Conservation (phyloP, 495 filamentous ascomycete genomes). For the Daldinia caldariorum region DNA sequence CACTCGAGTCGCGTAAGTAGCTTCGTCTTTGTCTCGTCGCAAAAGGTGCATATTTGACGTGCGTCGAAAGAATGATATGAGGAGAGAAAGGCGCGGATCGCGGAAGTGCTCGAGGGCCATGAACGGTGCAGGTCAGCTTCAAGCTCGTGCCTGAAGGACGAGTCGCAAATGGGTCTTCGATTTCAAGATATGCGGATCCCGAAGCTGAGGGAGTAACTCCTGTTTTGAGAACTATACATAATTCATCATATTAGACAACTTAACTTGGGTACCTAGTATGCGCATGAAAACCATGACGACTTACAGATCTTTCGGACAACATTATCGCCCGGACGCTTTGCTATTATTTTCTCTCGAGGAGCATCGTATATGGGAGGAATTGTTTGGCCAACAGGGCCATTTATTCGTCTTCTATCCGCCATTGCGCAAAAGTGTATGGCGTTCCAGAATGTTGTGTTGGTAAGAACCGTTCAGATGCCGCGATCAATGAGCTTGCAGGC, state of each 20-base stretch:
- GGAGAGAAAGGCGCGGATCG: slow-evolving; percentile 89
- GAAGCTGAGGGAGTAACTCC: slow-evolving; percentile 92
- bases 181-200: slow-evolving; percentile 93
- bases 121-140: slow-evolving; percentile 91
- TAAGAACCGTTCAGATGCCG: slow-evolving; percentile 18
- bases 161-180: slow-evolving; percentile 67
- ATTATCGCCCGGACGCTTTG: slow-evolving; percentile 63
- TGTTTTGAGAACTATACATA: slow-evolving; percentile 79
- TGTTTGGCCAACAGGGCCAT: slow-evolving; percentile 83
- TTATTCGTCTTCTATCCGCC: slow-evolving; percentile 90
- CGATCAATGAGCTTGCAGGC: slow-evolving; percentile 11
- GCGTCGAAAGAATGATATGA: slow-evolving; percentile 86
- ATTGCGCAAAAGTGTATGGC: slow-evolving; percentile 55
- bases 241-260: slow-evolving; percentile 13
- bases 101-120: slow-evolving; percentile 90
- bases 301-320: slow-evolving; percentile 85
- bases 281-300: slow-evolving; percentile 41
- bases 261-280: no score
- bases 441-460: slow-evolving; percentile 17
- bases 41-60: slow-evolving; percentile 96
- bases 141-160: slow-evolving; percentile 67
- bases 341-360: slow-evolving; percentile 46
- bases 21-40: slow-evolving; percentile 82
- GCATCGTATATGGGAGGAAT: slow-evolving; percentile 73
- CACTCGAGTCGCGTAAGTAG: slow-evolving; percentile 84